A percentile compares a stretch with the other conserved stretches of the same genome.
Evolutionary conservation across 768 basidiomycete species (phyloP).

Genomic region (Sporobolomyces roseus): DNA sequence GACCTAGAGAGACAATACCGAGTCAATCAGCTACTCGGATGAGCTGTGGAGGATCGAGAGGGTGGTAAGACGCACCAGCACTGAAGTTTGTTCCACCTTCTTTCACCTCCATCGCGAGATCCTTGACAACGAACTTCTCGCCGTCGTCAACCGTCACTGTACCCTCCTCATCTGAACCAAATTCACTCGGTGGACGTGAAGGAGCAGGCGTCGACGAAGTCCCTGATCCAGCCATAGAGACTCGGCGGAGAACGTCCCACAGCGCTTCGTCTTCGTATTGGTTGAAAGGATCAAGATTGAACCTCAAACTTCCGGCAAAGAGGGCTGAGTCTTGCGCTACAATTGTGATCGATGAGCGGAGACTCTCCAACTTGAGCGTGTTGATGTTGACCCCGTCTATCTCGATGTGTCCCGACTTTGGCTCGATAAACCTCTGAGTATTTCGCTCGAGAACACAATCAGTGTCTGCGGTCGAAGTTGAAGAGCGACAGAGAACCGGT

Average conservation of each 20-base stretch:
- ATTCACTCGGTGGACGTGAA: conserved; percentile 8
- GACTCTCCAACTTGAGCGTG: conserved; percentile 51
- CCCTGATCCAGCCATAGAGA: conserved; percentile 43
- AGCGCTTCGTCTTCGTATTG: conserved; percentile 42
- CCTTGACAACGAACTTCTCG: conserved; percentile 33
- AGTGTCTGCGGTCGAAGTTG: too few species aligned
- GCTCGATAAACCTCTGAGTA: conserved; percentile 53
- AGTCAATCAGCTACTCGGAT: neutral
- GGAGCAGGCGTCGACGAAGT: conserved; percentile 13
- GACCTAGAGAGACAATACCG: conserved; percentile 4
- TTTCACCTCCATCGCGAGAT: conserved; percentile 33
- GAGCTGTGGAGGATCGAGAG: too few species aligned
- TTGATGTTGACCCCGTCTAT: conserved; percentile 52
- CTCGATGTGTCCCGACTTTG: conserved; percentile 45
- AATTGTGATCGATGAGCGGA: conserved; percentile 67
- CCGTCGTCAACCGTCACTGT: conserved; percentile 27
- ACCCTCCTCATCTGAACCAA: conserved; percentile 10
- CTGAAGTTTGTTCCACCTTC: conserved; percentile 46
- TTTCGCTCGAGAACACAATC: too few species aligned
- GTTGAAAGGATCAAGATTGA: conserved; percentile 57
- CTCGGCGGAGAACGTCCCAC: conserved; percentile 45
- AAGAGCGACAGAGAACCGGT: too few species aligned
- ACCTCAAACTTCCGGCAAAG: conserved; percentile 67
- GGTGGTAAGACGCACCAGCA: conserved; percentile 29
- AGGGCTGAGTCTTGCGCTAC: conserved; percentile 62